Evolutionary conservation across 768 basidiomycete genomes (phyloP).

Genomic region (Termitomyces sp.): DNA sequence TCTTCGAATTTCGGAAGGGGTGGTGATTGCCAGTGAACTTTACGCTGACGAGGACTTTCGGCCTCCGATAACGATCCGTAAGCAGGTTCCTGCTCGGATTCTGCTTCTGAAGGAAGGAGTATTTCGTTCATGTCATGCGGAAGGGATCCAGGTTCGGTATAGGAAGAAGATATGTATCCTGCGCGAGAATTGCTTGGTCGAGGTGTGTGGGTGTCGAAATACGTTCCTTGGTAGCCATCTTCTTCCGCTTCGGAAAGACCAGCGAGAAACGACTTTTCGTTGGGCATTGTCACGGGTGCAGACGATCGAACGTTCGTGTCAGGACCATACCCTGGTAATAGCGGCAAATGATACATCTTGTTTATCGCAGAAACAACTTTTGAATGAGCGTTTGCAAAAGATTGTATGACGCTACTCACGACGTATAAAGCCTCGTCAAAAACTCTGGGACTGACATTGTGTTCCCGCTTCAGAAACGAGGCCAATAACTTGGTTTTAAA

Average conservation of each 20-base stretch:
- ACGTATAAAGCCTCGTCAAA: conserved; percentile 95
- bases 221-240: conserved; percentile 82
- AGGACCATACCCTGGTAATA: conserved; percentile 88
- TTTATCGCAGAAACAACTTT: neutral
- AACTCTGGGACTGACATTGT: conserved; percentile 80
- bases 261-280: conserved; percentile 55
- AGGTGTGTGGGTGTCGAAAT: conserved; percentile 47
- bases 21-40: conserved; percentile 5
- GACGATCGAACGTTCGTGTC: conserved; percentile 85
- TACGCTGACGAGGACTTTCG: neutral
- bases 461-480: conserved; percentile 87
- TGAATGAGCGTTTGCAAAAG: neutral
- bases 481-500: conserved; percentile 82
- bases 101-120: conserved; percentile 3
- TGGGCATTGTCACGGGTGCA: conserved; percentile 44
- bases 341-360: conserved; percentile 87
- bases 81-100: conserved; percentile 7
- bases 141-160: conserved; percentile 26
- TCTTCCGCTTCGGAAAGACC: conserved; percentile 86
- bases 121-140: neutral
- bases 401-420: conserved; percentile 41
- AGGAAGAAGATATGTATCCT: conserved; percentile 60
- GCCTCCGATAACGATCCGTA: conserved; percentile 5
- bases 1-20: conserved; percentile 28
- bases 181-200: conserved; percentile 34